Evolutionary conservation across 805 yeast genomes (phyloP).

Genomic region (Candida wancherniae): DNA sequence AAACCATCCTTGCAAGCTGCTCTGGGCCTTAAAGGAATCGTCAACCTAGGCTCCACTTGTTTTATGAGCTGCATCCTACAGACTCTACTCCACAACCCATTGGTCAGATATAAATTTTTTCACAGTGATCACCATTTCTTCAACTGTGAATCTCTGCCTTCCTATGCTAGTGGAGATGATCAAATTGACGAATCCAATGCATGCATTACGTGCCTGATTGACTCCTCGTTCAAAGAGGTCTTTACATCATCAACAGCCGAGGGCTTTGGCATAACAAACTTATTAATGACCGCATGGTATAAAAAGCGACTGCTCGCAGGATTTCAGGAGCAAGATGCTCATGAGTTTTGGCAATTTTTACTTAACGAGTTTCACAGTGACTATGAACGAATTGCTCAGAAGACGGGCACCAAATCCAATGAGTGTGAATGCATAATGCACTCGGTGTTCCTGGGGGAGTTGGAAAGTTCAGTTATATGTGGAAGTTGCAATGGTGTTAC

Average conservation of each 20-base stretch:
- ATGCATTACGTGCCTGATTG: conserved; percentile 85
- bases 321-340: conserved; percentile 96
- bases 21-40: conserved; percentile 82
- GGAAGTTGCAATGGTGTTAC: conserved; percentile 59
- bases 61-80: conserved; percentile 94
- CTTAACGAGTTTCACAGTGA: conserved; percentile 74
- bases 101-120: conserved; percentile 71
- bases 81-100: conserved; percentile 84
- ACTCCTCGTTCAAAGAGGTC: conserved; percentile 68
- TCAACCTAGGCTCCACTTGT: conserved; percentile 96
- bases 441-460: conserved; percentile 73
- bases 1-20: conserved; percentile 51
- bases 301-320: conserved; percentile 85
- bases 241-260: conserved; percentile 57
- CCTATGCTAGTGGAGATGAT: conserved; percentile 15
- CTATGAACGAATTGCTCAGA: conserved; percentile 24
- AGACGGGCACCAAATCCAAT: not conserved
- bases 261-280: conserved; percentile 77
- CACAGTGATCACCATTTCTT: conserved; percentile 60
- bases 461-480: conserved; percentile 78
- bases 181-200: conserved; percentile 28
- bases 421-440: conserved; percentile 81
- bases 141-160: conserved; percentile 41
- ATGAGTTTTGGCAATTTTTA: conserved; percentile 92
- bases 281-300: conserved; percentile 84